Percentiles rank a stretch among this genome's conserved stretches.
Evolutionary conservation across 495 filamentous ascomycete species (phyloP).

Genomic region (Podospora didyma): DNA sequence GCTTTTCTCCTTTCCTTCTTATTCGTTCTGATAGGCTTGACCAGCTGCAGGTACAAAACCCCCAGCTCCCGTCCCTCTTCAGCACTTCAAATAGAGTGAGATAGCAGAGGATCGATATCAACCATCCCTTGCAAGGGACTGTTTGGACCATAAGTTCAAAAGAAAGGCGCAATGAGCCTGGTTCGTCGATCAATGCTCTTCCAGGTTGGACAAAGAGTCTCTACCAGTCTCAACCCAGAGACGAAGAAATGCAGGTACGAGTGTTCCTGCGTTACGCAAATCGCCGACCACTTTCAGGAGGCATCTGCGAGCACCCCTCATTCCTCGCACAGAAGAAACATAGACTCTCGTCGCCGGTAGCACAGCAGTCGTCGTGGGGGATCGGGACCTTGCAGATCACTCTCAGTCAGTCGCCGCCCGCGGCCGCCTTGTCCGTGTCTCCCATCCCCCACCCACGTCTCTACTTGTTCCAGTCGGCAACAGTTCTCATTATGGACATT

Average conservation of each 20-base stretch:
- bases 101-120: too few species aligned
- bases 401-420: background rate
- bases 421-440: background rate
- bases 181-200: background rate
- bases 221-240: background rate
- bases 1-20: background rate
- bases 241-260: conserved; percentile 20
- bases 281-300: conserved; percentile 25
- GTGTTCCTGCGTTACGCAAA: conserved; percentile 25
- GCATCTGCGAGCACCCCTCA: background rate
- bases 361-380: background rate
- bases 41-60: background rate
- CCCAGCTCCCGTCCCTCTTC: too few species aligned
- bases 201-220: too few species aligned
- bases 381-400: conserved; percentile 4
- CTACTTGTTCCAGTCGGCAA: background rate
- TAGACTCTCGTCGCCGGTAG: too few species aligned
- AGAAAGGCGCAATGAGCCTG: background rate
- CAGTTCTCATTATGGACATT: background rate
- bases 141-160: background rate
- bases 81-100: background rate
- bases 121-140: too few species aligned
- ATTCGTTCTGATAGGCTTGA: background rate
- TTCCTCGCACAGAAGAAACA: background rate
- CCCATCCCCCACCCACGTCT: background rate